These are phyloP conservation scores for Lippia alba DNA, from an alignment of 305 asterid genomes.

Conservation along the genomic window DNA sequence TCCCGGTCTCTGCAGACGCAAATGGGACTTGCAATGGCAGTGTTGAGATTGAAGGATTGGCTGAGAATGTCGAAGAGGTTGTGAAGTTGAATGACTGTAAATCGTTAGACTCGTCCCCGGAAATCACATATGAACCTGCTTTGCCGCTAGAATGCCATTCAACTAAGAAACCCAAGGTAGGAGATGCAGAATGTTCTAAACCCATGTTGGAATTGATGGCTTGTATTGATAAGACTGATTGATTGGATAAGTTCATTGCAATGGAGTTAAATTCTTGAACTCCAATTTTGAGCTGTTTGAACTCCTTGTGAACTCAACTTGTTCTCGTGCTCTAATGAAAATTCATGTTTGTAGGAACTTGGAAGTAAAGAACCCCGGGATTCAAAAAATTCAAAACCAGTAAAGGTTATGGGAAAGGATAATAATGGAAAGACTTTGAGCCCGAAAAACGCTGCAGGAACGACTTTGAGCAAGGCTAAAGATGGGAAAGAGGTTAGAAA, in stretches of 20 bases:
- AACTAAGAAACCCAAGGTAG: constrained; percentile 53
- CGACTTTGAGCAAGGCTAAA: constrained; percentile 51
- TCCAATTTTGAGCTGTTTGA: neutral
- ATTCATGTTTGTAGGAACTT: constrained; percentile 48
- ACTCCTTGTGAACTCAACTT: neutral
- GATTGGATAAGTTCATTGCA: neutral
- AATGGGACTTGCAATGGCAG: constrained; percentile 47
- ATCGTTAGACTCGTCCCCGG: constrained; percentile 23
- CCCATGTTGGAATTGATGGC: neutral
- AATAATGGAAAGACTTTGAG: constrained; percentile 52
- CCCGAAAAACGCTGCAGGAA: constrained; percentile 38
- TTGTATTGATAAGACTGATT: neutral
- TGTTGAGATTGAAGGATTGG: constrained; percentile 47
- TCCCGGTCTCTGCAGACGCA: constrained; percentile 28
- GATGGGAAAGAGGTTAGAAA: constrained; percentile 50
- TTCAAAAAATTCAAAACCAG: constrained; percentile 47
- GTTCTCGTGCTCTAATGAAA: constrained; percentile 16
- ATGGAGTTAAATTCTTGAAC: neutral
- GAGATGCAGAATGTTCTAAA: neutral
- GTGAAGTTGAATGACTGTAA: constrained; percentile 47
- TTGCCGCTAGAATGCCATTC: constrained; percentile 47
- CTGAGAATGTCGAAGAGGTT: constrained; percentile 44
- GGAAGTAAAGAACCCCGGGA: constrained; percentile 42
- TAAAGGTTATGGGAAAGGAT: constrained; percentile 45
- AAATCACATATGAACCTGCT: constrained; percentile 38